Conservation (phyloP, 805 yeast genomes). For the Candida cerambycidarum region DNA sequence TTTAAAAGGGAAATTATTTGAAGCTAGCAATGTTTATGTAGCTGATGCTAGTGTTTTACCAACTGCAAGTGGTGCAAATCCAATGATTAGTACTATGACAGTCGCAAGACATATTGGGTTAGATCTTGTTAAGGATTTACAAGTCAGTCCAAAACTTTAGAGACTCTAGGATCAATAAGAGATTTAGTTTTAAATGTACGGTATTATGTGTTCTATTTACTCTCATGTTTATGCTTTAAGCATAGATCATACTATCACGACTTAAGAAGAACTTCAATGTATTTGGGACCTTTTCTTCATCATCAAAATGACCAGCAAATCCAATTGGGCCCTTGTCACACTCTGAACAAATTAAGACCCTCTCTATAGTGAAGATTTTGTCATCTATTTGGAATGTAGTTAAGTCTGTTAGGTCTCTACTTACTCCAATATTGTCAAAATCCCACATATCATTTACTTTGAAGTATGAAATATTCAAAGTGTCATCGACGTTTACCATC, state of each 20-base stretch:
- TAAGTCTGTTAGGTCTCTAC: constrained; percentile 39
- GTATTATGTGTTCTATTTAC: neutral
- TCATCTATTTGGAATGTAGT: constrained; percentile 19
- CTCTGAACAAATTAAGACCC: constrained; percentile 68
- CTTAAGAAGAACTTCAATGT: constrained; percentile 46
- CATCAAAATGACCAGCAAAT: constrained; percentile 47
- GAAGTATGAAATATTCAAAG: constrained; percentile 30
- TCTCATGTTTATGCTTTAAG: constrained; percentile 4
- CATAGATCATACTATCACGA: constrained; percentile 44
- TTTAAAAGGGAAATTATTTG: constrained; percentile 45
- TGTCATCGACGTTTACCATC: constrained; percentile 21
- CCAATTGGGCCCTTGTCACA: constrained; percentile 82
- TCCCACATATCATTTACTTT: constrained; percentile 66
- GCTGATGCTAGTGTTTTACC: constrained; percentile 54
- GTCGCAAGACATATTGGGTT: constrained; percentile 44
- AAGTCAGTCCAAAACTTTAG: constrained; percentile 25
- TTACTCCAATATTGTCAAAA: constrained; percentile 77
- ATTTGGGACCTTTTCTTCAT: constrained; percentile 29
- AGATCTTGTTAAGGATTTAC: constrained; percentile 34
- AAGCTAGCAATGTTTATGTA: constrained; percentile 47
- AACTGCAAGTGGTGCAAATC: constrained; percentile 54
- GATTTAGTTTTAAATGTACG: too few species aligned
- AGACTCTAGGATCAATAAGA: too few species aligned
- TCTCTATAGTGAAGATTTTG: constrained; percentile 35
- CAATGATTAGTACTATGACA: constrained; percentile 52